These are phyloP conservation scores for Pichia paraexigua DNA, from an alignment of 805 yeast species.

Conservation along the genomic window DNA sequence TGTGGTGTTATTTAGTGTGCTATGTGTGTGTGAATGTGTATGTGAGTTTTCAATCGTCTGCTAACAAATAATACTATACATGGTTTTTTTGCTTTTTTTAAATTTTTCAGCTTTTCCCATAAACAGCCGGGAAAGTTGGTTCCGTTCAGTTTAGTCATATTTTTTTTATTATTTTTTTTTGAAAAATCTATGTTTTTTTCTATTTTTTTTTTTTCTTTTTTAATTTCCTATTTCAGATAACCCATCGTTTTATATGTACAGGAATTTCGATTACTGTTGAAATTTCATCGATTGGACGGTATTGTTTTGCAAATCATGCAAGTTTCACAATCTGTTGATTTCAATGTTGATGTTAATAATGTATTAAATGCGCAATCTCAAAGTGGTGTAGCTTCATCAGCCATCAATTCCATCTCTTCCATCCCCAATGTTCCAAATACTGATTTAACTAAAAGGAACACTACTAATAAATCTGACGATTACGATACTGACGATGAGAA, in stretches of 20 bases:
- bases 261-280: background rate
- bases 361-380: background rate
- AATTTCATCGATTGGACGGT: background rate
- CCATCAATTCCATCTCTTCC: background rate
- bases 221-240: background rate
- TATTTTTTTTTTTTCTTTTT: background rate
- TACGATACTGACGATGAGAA: background rate
- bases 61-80: too few species aligned
- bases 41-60: too few species aligned
- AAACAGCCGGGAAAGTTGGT: too few species aligned
- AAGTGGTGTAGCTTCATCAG: background rate
- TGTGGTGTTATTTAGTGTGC: too few species aligned
- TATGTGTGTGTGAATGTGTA: too few species aligned
- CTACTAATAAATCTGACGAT: background rate
- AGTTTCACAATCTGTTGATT: background rate
- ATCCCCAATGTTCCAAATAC: background rate
- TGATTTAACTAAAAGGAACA: background rate
- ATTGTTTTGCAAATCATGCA: background rate
- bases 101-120: too few species aligned
- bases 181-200: too few species aligned
- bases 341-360: background rate
- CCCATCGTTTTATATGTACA: background rate
- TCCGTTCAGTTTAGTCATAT: too few species aligned
- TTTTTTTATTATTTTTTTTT: too few species aligned
- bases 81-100: too few species aligned